Evolutionary conservation across 805 yeast genomes (phyloP).

Genomic region (Cyberlindnera xylosilytica): DNA sequence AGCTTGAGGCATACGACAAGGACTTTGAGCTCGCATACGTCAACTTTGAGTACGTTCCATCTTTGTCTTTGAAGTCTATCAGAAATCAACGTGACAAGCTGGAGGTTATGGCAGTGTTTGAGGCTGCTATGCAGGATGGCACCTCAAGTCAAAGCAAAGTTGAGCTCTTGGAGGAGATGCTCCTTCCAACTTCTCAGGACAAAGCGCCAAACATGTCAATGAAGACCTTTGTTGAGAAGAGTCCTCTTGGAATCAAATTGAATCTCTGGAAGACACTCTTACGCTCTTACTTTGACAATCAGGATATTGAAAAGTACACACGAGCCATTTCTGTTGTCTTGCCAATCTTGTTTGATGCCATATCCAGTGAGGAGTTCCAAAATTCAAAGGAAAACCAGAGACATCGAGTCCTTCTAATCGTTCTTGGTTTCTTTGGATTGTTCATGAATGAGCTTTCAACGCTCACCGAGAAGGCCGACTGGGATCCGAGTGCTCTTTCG

Average conservation of each 20-base stretch:
- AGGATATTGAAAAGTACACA: slow-evolving; percentile 35
- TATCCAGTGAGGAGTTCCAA: slow-evolving; percentile 24
- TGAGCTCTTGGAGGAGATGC: slow-evolving; percentile 42
- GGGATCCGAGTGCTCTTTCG: slow-evolving; percentile 29
- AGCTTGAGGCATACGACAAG: slow-evolving; percentile 12
- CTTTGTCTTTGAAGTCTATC: slow-evolving; percentile 47
- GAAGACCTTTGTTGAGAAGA: slow-evolving; percentile 52
- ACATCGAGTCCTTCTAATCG: slow-evolving; percentile 40
- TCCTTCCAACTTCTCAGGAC: slow-evolving; percentile 27
- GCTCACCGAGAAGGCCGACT: slow-evolving; percentile 29
- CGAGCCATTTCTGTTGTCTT: slow-evolving; percentile 53
- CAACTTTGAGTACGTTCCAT: slow-evolving; percentile 60
- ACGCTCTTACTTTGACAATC: slow-evolving; percentile 42
- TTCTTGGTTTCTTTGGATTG: slow-evolving; percentile 53
- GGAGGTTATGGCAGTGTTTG: slow-evolving; percentile 63
- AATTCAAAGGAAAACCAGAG: slow-evolving; percentile 32
- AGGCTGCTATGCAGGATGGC: slow-evolving; percentile 31
- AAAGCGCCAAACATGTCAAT: slow-evolving; percentile 46
- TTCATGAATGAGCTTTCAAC: slow-evolving; percentile 39
- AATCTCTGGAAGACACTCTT: slow-evolving; percentile 75
- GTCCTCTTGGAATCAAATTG: slow-evolving; percentile 64
- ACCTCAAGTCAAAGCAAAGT: slow-evolving; percentile 28
- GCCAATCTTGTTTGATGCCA: slow-evolving; percentile 36
- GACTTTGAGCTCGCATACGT: slow-evolving; percentile 39
- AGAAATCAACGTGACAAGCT: slow-evolving; percentile 66